A percentile compares a stretch with the other conserved stretches of the same genome.
phyloP scores from a whole-genome alignment of 2,329 filamentous ascomycete species.

The Fusarium coicis region DNA sequence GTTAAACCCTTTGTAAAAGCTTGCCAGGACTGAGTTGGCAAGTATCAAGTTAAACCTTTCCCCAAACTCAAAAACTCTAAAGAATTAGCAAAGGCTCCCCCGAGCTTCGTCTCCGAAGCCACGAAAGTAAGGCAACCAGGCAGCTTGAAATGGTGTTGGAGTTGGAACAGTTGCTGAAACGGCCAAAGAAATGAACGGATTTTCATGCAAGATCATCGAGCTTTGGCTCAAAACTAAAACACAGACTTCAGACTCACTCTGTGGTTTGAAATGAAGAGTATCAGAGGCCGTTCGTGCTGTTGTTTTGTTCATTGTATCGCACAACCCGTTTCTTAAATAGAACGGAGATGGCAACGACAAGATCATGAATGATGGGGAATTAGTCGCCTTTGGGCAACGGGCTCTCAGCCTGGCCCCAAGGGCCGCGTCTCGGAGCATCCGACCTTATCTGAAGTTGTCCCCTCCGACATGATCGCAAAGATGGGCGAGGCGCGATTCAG shows the following conservation, averaged over 20 bases:
- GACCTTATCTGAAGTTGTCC: conserved; percentile 10
- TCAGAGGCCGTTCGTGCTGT: background rate
- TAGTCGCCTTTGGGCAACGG: background rate
- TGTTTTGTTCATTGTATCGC: background rate
- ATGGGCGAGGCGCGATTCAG: background rate
- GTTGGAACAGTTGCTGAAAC: background rate
- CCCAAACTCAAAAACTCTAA: background rate
- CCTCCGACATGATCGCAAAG: conserved; percentile 3
- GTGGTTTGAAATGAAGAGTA: background rate
- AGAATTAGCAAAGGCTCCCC: background rate
- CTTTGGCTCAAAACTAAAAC: background rate
- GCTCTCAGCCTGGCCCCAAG: background rate
- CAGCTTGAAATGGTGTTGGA: background rate
- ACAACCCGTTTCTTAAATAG: conserved; percentile 1
- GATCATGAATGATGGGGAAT: background rate
- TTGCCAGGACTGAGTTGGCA: background rate
- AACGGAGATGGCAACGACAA: background rate
- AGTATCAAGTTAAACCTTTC: background rate
- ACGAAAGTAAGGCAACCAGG: background rate
- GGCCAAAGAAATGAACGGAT: background rate
- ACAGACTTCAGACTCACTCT: background rate
- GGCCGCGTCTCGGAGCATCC: background rate
- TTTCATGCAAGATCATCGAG: background rate
- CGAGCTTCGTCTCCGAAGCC: background rate
- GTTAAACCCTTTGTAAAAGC: background rate